Evolutionary conservation across 1,284 basidiomycete species (phyloP).

Genomic region (Sporisorium scitamineum): DNA sequence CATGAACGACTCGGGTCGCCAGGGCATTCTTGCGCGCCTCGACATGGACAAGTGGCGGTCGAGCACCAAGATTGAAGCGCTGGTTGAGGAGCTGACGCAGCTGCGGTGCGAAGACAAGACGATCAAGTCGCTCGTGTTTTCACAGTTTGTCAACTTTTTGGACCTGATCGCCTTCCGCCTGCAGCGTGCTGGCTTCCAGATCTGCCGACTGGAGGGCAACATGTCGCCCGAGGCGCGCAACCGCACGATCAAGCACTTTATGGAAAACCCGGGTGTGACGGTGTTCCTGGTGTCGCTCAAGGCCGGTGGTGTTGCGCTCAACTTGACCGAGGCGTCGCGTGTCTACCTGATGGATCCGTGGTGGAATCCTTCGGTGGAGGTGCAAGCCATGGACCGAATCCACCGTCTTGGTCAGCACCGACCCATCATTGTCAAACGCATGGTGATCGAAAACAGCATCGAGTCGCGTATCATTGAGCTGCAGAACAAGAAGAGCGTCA

Average conservation of each 20-base stretch:
- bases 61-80: slow-evolving; percentile 95
- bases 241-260: slow-evolving; percentile 93
- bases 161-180: slow-evolving; percentile 92
- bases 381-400: slow-evolving; percentile 89
- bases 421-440: slow-evolving; percentile 90
- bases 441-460: slow-evolving; percentile 95
- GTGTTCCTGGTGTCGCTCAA: slow-evolving; percentile 95
- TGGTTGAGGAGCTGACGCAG: slow-evolving; percentile 91
- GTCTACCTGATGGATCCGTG: slow-evolving; percentile 69
- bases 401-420: slow-evolving; percentile 91
- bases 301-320: slow-evolving; percentile 88
- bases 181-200: slow-evolving; percentile 86
- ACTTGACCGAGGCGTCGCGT: slow-evolving; percentile 68
- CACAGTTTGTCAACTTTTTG: slow-evolving; percentile 84
- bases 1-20: slow-evolving; percentile 74
- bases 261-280: slow-evolving; percentile 92
- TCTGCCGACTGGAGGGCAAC: slow-evolving; percentile 93
- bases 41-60: slow-evolving; percentile 91
- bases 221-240: slow-evolving; percentile 97
- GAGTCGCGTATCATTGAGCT: slow-evolving; percentile 89
- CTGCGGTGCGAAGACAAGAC: slow-evolving; percentile 86
- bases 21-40: slow-evolving; percentile 92
- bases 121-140: slow-evolving; percentile 96
- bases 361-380: slow-evolving; percentile 69
- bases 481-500: slow-evolving; percentile 87